These are phyloP conservation scores for Rubia peregrina DNA, from an alignment of 305 asterid genomes.

Conservation along the genomic window DNA sequence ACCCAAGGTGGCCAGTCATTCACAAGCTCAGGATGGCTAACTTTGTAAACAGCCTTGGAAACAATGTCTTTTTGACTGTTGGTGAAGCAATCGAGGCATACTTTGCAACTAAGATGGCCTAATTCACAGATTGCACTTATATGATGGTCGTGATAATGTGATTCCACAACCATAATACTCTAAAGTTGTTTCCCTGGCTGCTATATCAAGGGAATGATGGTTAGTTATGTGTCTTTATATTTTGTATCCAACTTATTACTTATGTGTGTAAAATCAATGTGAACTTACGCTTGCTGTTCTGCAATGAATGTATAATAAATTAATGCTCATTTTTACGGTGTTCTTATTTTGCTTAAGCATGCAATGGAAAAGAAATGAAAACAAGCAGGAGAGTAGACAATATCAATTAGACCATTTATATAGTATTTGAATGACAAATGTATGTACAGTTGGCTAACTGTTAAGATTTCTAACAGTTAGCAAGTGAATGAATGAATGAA, in stretches of 20 bases:
- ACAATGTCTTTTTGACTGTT: slow-evolving; percentile 24
- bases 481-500: slow-evolving; percentile 16
- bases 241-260: not conserved
- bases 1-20: slow-evolving; percentile 36
- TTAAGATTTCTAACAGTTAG: slow-evolving; percentile 3
- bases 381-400: not conserved
- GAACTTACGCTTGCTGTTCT: not conserved
- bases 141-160: not conserved
- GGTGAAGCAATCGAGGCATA: slow-evolving; percentile 34
- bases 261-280: not conserved
- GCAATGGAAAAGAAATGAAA: not conserved
- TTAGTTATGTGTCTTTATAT: not conserved
- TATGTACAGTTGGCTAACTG: slow-evolving; percentile 7
- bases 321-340: not conserved
- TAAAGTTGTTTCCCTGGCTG: not conserved
- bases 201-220: slow-evolving; percentile 7
- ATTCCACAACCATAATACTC: not conserved
- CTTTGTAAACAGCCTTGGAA: slow-evolving; percentile 24
- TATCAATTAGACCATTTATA: not conserved
- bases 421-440: not conserved
- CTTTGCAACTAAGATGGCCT: slow-evolving; percentile 19
- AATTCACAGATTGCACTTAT: not conserved
- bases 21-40: slow-evolving; percentile 28
- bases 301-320: not conserved
- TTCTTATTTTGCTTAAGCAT: not conserved